Evolutionary conservation across 2,329 filamentous ascomycete species (phyloP).

Genomic region (Verticillium nonalfalfae): DNA sequence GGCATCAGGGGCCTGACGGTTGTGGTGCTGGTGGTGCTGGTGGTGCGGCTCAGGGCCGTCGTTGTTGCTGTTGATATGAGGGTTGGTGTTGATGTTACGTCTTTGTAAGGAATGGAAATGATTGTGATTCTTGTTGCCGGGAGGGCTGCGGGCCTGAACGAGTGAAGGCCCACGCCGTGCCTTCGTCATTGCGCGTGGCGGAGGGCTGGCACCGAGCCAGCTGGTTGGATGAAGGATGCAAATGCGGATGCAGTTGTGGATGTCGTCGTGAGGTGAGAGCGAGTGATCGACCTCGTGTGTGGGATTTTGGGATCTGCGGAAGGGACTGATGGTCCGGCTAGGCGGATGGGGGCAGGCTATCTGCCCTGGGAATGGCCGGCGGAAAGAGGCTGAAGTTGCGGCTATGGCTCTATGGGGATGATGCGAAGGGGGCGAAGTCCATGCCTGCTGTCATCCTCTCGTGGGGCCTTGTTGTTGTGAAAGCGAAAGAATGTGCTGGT

Average conservation of each 20-base stretch:
- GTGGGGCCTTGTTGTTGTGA: background rate
- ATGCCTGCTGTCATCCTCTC: conserved; percentile 7
- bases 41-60: conserved; percentile 13
- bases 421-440: conserved; percentile 7
- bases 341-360: background rate
- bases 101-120: conserved; percentile 21
- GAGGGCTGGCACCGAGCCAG: conserved; percentile 12
- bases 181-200: conserved; percentile 39
- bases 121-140: conserved; percentile 21
- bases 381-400: background rate
- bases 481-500: conserved; percentile 7
- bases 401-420: background rate
- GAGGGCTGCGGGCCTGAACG: conserved; percentile 34
- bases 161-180: conserved; percentile 40
- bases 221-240: background rate
- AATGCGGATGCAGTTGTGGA: background rate
- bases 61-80: conserved; percentile 18
- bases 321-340: background rate
- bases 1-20: conserved; percentile 16
- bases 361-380: background rate
- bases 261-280: background rate
- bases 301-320: background rate
- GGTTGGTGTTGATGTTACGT: conserved; percentile 13
- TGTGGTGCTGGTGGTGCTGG: conserved; percentile 13
- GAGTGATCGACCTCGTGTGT: background rate